phyloP scores from a whole-genome alignment of 306 rosid genomes.

The Myrica gale region DNA sequence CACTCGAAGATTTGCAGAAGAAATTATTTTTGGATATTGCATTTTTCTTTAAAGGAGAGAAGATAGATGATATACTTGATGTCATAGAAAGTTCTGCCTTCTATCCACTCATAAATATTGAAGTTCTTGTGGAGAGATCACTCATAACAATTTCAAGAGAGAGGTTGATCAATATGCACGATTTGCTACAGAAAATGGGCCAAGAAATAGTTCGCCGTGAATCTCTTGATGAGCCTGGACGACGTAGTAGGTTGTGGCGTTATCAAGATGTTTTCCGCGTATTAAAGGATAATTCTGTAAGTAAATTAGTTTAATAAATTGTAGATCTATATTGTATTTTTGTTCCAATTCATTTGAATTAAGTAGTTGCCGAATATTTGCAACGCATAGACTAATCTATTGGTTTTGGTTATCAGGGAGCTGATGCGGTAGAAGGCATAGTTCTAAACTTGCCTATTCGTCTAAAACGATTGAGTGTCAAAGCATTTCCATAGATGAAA shows the following conservation, averaged over 20 bases:
- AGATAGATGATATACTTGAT: neutral
- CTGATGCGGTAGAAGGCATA: neutral
- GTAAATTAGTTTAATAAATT: neutral
- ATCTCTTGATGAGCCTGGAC: neutral
- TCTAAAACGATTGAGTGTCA: too few relatives aligned
- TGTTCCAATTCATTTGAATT: too few relatives aligned
- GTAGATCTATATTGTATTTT: neutral
- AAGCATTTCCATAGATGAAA: conserved; percentile 3
- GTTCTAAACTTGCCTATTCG: neutral
- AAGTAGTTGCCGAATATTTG: neutral
- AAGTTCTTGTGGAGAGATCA: neutral
- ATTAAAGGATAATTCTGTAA: neutral
- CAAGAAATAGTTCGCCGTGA: neutral
- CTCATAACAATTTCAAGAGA: neutral
- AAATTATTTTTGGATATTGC: neutral
- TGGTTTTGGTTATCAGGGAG: neutral
- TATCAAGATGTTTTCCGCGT: neutral
- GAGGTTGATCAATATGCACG: neutral
- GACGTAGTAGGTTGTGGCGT: neutral
- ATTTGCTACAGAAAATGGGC: neutral
- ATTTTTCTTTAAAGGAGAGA: neutral
- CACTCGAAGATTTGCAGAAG: neutral
- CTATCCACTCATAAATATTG: neutral
- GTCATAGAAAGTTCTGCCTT: neutral
- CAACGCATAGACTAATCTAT: neutral